A percentile compares a stretch with the other conserved stretches of the same genome.
phyloP scores from a whole-genome alignment of 2,329 filamentous ascomycete genomes.

The Alternaria postmessia region DNA sequence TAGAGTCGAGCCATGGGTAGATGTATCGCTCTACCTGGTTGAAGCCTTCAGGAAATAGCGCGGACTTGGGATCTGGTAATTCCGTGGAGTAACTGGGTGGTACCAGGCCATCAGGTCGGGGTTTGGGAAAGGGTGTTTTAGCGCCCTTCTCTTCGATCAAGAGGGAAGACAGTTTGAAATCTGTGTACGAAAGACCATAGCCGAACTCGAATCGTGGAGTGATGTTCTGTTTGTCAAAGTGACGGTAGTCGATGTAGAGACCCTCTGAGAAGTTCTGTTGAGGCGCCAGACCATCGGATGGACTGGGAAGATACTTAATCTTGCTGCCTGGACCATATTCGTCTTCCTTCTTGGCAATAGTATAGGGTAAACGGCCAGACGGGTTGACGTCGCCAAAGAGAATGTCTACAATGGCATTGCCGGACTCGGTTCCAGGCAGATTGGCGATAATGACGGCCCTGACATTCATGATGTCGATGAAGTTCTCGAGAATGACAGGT shows the following conservation, averaged over 20 bases:
- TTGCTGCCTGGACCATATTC: constrained; percentile 80
- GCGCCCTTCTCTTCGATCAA: constrained; percentile 55
- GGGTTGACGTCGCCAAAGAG: constrained; percentile 80
- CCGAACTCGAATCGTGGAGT: constrained; percentile 86
- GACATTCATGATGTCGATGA: constrained; percentile 78
- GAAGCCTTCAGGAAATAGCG: constrained; percentile 68
- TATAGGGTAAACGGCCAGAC: constrained; percentile 87
- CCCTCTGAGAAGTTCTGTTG: constrained; percentile 87
- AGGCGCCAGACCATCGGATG: constrained; percentile 65
- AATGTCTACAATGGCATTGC: constrained; percentile 80
- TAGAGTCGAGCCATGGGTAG: constrained; percentile 71
- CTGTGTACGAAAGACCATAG: constrained; percentile 83
- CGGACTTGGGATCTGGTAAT: constrained; percentile 64
- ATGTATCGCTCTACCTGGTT: constrained; percentile 73
- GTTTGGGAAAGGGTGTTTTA: constrained; percentile 53
- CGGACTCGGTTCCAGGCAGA: constrained; percentile 85
- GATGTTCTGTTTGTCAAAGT: constrained; percentile 81
- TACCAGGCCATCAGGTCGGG: constrained; percentile 45
- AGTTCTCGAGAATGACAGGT: constrained; percentile 79
- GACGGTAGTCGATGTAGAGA: constrained; percentile 86
- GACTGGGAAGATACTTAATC: constrained; percentile 73
- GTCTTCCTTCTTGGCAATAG: constrained; percentile 74
- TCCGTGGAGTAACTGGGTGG: constrained; percentile 60
- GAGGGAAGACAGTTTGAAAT: constrained; percentile 68
- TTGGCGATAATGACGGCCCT: constrained; percentile 85